phyloP scores from a whole-genome alignment of 176 grass and related monocot species.

The Lolium rigidum region DNA sequence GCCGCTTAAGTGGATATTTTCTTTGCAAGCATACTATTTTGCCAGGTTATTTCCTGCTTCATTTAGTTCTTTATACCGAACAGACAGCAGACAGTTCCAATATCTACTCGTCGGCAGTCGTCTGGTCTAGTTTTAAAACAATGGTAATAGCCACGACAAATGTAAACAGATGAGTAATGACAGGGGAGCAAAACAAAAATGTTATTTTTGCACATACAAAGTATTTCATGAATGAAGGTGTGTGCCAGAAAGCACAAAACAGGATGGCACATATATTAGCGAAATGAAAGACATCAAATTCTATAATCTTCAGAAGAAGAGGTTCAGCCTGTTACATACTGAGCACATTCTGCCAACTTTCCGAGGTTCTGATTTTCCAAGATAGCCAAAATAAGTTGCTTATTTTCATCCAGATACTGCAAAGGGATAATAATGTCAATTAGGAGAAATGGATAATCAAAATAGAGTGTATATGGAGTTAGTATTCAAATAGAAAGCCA shows the following conservation, averaged over 20 bases:
- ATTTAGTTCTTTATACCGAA: conserved; percentile 55
- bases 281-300: conserved; percentile 27
- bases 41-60: not conserved
- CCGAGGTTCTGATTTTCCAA: conserved; percentile 91
- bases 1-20: not conserved
- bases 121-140: conserved; percentile 19
- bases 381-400: conserved; percentile 94
- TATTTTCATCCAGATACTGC: conserved; percentile 93
- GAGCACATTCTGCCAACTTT: conserved; percentile 91
- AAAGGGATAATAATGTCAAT: not conserved
- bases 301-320: conserved; percentile 10
- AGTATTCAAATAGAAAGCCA: conserved; percentile 1
- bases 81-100: not conserved
- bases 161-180: conserved; percentile 6
- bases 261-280: conserved; percentile 14
- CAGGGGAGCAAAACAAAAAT: not conserved
- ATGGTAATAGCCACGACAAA: not conserved
- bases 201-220: not conserved
- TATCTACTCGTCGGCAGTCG: not conserved
- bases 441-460: not conserved
- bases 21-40: no score
- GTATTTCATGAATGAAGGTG: not conserved
- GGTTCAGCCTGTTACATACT: conserved; percentile 56
- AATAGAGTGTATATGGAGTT: not conserved
- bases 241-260: not conserved